phyloP scores from a whole-genome alignment of 805 yeast genomes.

The Teunomyces stri region DNA sequence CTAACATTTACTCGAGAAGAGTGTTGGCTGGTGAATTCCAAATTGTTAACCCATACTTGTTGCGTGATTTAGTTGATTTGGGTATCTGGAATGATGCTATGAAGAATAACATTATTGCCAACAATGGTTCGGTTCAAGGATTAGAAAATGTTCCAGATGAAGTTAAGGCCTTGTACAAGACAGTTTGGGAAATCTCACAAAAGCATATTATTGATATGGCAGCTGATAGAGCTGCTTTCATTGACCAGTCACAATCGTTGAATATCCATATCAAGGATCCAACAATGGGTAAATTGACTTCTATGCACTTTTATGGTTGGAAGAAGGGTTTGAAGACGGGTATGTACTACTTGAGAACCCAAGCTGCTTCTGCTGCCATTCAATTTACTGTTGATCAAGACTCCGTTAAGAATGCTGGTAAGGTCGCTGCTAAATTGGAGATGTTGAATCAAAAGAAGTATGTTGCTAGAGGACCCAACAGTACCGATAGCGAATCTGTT shows the following conservation, averaged over 20 bases:
- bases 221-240: conserved; percentile 59
- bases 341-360: conserved; percentile 91
- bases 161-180: conserved; percentile 53
- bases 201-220: conserved; percentile 52
- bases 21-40: conserved; percentile 65
- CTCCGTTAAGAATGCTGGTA: conserved; percentile 38
- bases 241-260: conserved; percentile 91
- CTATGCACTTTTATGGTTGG: conserved; percentile 99
- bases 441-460: conserved; percentile 41
- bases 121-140: conserved; percentile 57
- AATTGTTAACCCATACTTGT: conserved; percentile 58
- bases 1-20: conserved; percentile 61
- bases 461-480: conserved; percentile 17
- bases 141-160: conserved; percentile 55
- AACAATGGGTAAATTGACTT: conserved; percentile 93
- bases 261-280: conserved; percentile 87
- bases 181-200: conserved; percentile 64
- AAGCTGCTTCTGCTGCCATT: conserved; percentile 96
- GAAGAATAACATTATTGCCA: conserved; percentile 55
- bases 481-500: conserved; percentile 7
- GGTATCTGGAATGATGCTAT: conserved; percentile 58
- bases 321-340: conserved; percentile 97
- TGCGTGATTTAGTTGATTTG: conserved; percentile 55
- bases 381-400: conserved; percentile 64
- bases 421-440: conserved; percentile 36